Base-by-base conservation (phyloP, 768 basidiomycete species). In the Tremella mesenterica region DNA sequence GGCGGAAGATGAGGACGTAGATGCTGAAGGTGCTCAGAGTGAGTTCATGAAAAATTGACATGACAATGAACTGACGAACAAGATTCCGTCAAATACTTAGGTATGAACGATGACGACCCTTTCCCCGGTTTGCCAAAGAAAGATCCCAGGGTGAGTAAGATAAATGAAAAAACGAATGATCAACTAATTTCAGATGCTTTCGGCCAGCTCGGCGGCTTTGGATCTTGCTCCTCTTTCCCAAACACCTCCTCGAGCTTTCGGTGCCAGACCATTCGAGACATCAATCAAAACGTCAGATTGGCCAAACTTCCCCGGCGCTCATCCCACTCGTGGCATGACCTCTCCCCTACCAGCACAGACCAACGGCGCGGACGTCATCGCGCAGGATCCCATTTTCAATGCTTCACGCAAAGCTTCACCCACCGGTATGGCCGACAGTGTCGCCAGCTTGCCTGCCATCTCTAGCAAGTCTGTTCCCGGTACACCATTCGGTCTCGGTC, bases 211-310 rank as follows among this genome's bases (percentile, higher is more conserved):
- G 18, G 91, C 88, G 29, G 92, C 93, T 36, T 75, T 96, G 64
- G 92, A 96, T 73, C 80, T 96, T 31, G 91, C 93, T 14, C 88
- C 90, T 46, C 80, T 88, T 29, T 84, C 87, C 3, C 88, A 88
- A 70, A 85, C 85, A 5, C 84, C 86, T 13, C 83, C 85, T 23
- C 60, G 66, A 34, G 68, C 79, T 45, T 81, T 81, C 44, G 81
- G 81, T 55, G 69, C 77, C 27, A 73, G 75, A 56, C 82, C 74
- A 25, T 74, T 80, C 57, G 83, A 85, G 29, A 73, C 77, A 44
- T 57, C 61, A 13, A 51, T 68, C 44, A 67, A 67, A 70, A 79
- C 86, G 8, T 89, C 89, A 1, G 91, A 95, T 71, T 96, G 92
- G 92, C 88, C 91, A 28, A 88, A 90, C 71, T 95, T 90, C 74